phyloP scores from a whole-genome alignment of 805 yeast species.

The Peterozyma toletana region DNA sequence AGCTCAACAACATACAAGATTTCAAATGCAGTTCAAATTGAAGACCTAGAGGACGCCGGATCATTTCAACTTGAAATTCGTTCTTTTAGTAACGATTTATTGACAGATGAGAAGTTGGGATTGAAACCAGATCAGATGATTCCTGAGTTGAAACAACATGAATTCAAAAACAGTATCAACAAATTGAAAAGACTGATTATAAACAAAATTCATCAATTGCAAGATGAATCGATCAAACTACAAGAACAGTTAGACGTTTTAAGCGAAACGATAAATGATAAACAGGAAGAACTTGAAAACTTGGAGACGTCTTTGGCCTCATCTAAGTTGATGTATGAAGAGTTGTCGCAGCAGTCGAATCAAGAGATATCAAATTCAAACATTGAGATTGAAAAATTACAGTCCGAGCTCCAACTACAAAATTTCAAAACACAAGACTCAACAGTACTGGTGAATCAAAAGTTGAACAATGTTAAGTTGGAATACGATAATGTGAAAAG shows the following conservation, averaged over 20 bases:
- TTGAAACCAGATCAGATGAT: conserved; percentile 34
- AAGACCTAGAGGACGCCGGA: conserved; percentile 9
- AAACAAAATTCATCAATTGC: conserved; percentile 36
- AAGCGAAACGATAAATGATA: conserved; percentile 48
- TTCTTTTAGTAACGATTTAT: conserved; percentile 21
- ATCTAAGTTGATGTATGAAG: conserved; percentile 46
- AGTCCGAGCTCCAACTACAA: conserved; percentile 41
- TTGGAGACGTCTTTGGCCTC: conserved; percentile 48
- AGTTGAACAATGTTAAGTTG: conserved; percentile 41
- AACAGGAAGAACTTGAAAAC: conserved; percentile 47
- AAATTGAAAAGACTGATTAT: conserved; percentile 40
- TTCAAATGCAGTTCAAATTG: conserved; percentile 18
- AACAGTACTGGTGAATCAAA: conserved; percentile 19
- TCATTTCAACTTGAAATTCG: conserved; percentile 32
- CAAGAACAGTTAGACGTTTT: conserved; percentile 55
- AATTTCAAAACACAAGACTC: conserved; percentile 12
- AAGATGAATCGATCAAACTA: conserved; percentile 49
- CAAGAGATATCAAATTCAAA: conserved; percentile 45
- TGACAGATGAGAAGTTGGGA: conserved; percentile 37
- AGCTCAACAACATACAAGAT: conserved; percentile 46
- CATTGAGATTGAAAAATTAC: conserved; percentile 60
- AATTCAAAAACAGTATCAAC: conserved; percentile 26
- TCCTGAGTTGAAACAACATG: conserved; percentile 25
- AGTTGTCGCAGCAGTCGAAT: conserved; percentile 45
- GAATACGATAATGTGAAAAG: conserved; percentile 44